These are phyloP conservation scores for Talaromyces borbonicus DNA, from an alignment of 495 filamentous ascomycete genomes.

Conservation along the genomic window DNA sequence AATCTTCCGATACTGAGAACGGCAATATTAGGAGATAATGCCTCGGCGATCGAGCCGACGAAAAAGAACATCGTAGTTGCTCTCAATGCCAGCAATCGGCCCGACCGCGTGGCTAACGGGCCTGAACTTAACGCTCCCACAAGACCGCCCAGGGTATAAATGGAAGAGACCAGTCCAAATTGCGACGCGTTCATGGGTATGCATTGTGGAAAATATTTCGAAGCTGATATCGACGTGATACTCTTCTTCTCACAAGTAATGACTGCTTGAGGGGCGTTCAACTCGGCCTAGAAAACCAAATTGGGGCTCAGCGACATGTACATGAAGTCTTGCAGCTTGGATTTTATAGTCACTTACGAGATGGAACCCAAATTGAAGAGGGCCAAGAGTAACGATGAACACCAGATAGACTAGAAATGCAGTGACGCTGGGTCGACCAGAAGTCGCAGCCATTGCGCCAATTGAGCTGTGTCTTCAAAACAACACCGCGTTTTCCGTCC, in stretches of 20 bases:
- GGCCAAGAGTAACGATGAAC: conserved; percentile 59
- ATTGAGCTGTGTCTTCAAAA: neutral
- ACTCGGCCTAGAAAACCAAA: conserved; percentile 56
- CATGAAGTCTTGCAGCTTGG: neutral
- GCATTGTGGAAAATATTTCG: conserved; percentile 53
- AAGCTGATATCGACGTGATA: conserved; percentile 30
- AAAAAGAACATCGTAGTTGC: conserved; percentile 66
- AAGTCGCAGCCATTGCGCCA: conserved; percentile 1
- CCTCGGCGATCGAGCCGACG: conserved; percentile 64
- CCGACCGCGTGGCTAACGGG: conserved; percentile 59
- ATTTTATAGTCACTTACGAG: conserved; percentile 48
- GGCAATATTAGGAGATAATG: conserved; percentile 54
- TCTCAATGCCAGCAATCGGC: conserved; percentile 62
- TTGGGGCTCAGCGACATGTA: conserved; percentile 1
- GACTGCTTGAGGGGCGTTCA: conserved; percentile 88
- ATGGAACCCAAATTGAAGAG: conserved; percentile 91
- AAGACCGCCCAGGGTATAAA: conserved; percentile 87
- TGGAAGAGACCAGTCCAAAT: conserved; percentile 74
- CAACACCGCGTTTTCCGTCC: no score
- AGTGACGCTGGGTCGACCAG: conserved; percentile 30
- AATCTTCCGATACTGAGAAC: conserved; percentile 64
- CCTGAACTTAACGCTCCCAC: conserved; percentile 71
- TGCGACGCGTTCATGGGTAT: conserved; percentile 69
- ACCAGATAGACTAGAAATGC: conserved; percentile 57
- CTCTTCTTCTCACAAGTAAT: conserved; percentile 67